Conservation (phyloP, 116 monocot species). For the Papilionanthe hybrid region DNA sequence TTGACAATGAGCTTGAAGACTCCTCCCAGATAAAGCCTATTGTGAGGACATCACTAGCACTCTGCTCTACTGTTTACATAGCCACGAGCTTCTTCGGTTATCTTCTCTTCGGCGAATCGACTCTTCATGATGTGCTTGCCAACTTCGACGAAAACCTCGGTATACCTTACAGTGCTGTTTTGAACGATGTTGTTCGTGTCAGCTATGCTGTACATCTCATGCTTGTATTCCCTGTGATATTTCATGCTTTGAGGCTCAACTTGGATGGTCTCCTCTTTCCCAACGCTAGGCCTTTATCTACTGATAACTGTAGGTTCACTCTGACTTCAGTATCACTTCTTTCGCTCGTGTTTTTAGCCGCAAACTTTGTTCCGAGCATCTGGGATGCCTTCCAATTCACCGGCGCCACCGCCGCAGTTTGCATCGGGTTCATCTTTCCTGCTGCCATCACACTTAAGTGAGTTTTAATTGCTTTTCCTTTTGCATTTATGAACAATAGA, state of each 20-base stretch:
- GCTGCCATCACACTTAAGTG: slow-evolving; percentile 51
- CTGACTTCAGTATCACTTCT: slow-evolving; percentile 22
- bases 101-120: slow-evolving; percentile 27
- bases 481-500: too few species aligned
- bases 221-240: slow-evolving; percentile 61
- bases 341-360: slow-evolving; percentile 26
- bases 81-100: slow-evolving; percentile 25
- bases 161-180: slow-evolving; percentile 25
- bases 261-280: slow-evolving; percentile 60
- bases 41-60: slow-evolving; percentile 24
- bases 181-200: slow-evolving; percentile 41
- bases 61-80: slow-evolving; percentile 29
- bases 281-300: slow-evolving; percentile 10
- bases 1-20: slow-evolving; percentile 28
- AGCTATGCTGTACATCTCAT: slow-evolving; percentile 62
- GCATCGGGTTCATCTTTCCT: slow-evolving; percentile 53
- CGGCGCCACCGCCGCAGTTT: slow-evolving; percentile 48
- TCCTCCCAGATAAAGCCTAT: slow-evolving; percentile 23
- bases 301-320: slow-evolving; percentile 26
- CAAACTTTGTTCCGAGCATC: slow-evolving; percentile 46
- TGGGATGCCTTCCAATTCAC: slow-evolving; percentile 67
- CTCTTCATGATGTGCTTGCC: slow-evolving; percentile 29
- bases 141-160: slow-evolving; percentile 29
- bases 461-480: background rate
- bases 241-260: slow-evolving; percentile 55